Conservation (phyloP, 2,329 filamentous ascomycete genomes). For the Claviceps citrina region DNA sequence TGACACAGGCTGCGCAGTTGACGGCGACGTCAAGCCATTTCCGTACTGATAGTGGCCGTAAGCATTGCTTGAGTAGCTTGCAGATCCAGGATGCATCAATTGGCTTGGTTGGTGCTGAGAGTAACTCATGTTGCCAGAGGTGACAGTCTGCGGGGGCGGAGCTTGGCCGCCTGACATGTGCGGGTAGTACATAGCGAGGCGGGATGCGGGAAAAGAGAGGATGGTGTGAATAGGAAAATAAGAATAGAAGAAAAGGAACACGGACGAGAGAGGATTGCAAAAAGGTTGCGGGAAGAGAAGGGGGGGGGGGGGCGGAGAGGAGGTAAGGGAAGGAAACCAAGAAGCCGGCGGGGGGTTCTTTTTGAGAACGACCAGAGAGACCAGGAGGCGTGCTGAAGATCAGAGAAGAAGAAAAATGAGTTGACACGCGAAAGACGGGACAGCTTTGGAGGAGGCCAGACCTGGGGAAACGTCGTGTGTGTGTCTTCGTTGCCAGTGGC, state of each 20-base stretch:
- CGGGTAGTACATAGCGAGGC: conserved; percentile 57
- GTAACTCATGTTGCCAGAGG: conserved; percentile 61
- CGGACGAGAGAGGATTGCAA: neutral
- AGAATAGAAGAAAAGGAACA: neutral
- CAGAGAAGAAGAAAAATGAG: conserved; percentile 5
- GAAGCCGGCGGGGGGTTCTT: conserved; percentile 6
- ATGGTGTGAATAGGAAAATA: conserved; percentile 38
- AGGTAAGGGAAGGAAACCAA: conserved; percentile 12
- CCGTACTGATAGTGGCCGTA: conserved; percentile 59
- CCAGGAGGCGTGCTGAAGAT: conserved; percentile 16
- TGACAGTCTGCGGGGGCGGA: conserved; percentile 60
- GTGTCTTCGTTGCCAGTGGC: neutral
- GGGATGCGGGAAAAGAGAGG: neutral
- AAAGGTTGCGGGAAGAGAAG: neutral
- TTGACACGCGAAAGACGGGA: conserved; percentile 2
- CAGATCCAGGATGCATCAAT: conserved; percentile 55
- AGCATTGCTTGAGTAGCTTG: conserved; percentile 49
- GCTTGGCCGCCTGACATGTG: conserved; percentile 67
- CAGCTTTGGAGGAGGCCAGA: neutral
- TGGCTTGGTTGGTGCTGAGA: conserved; percentile 54
- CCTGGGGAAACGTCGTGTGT: neutral
- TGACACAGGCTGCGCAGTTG: conserved; percentile 50
- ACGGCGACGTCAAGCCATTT: conserved; percentile 69
- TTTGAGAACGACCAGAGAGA: conserved; percentile 4
- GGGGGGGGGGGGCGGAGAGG: neutral